phyloP scores from a whole-genome alignment of 805 yeast genomes.

The Kuraishia hungarica region DNA sequence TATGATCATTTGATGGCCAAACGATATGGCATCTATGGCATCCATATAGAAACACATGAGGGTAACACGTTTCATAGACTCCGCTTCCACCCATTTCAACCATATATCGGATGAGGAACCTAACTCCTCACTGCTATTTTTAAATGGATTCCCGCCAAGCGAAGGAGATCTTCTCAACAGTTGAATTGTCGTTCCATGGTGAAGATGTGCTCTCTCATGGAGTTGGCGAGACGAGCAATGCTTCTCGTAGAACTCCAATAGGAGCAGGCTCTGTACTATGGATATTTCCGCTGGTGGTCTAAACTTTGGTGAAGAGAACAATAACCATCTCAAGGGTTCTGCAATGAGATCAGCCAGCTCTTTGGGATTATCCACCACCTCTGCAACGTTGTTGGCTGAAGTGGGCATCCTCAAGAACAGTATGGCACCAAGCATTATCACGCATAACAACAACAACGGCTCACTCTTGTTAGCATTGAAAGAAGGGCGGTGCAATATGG shows the following conservation, averaged over 20 bases:
- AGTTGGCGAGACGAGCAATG: constrained; percentile 55
- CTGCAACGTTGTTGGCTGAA: constrained; percentile 12
- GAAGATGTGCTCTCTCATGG: constrained; percentile 79
- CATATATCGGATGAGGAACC: constrained; percentile 23
- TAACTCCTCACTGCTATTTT: constrained; percentile 18
- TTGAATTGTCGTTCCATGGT: constrained; percentile 56
- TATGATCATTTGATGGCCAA: constrained; percentile 61
- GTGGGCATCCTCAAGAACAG: constrained; percentile 21
- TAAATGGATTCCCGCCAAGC: constrained; percentile 9
- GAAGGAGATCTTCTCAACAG: constrained; percentile 7
- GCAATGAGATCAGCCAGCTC: constrained; percentile 39
- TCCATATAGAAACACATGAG: constrained; percentile 78
- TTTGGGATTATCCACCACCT: constrained; percentile 16
- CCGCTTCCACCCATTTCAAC: constrained; percentile 72
- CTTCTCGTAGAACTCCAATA: constrained; percentile 78
- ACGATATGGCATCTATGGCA: constrained; percentile 67
- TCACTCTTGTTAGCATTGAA: constrained; percentile 40
- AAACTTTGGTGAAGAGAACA: constrained; percentile 65
- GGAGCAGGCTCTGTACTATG: constrained; percentile 64
- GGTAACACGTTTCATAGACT: constrained; percentile 69
- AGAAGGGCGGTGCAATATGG: constrained; percentile 52
- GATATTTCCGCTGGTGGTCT: constrained; percentile 71
- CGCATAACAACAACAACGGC: constrained; percentile 41
- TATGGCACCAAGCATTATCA: constrained; percentile 48
- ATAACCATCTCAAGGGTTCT: constrained; percentile 55